These are phyloP conservation scores for Microdochium bolleyi DNA, from an alignment of 2,329 filamentous ascomycete species.

Conservation along the genomic window DNA sequence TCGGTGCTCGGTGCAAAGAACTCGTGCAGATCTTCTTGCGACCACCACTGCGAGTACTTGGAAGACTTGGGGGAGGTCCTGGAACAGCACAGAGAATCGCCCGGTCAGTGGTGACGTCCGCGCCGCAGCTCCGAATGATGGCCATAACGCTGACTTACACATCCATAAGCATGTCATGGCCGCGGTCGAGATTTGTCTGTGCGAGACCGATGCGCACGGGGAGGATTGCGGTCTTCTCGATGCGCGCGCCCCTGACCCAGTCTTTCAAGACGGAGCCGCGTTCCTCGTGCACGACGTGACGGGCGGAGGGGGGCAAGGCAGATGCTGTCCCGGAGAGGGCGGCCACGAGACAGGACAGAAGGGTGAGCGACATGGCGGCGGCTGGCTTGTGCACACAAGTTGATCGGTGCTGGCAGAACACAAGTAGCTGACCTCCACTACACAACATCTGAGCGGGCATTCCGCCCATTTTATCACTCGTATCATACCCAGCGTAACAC, in stretches of 20 bases:
- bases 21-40: conserved; percentile 10
- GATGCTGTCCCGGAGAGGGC: background rate
- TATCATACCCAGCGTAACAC: background rate
- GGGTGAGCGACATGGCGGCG: background rate
- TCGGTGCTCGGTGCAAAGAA: conserved; percentile 15
- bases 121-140: background rate
- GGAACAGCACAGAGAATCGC: background rate
- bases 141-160: background rate
- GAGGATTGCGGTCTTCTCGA: background rate
- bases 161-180: background rate
- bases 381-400: background rate
- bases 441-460: background rate
- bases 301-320: background rate
- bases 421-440: background rate
- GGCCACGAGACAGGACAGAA: background rate
- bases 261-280: background rate
- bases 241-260: background rate
- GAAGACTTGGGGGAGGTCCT: conserved; percentile 2
- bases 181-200: background rate
- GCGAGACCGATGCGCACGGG: background rate
- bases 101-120: too few relatives aligned
- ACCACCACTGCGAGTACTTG: conserved; percentile 13
- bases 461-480: background rate
- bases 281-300: background rate
- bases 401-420: background rate